Evolutionary conservation across 108 stramenopile species (phyloP).

Genomic region (Discostella pseudostelligera): DNA sequence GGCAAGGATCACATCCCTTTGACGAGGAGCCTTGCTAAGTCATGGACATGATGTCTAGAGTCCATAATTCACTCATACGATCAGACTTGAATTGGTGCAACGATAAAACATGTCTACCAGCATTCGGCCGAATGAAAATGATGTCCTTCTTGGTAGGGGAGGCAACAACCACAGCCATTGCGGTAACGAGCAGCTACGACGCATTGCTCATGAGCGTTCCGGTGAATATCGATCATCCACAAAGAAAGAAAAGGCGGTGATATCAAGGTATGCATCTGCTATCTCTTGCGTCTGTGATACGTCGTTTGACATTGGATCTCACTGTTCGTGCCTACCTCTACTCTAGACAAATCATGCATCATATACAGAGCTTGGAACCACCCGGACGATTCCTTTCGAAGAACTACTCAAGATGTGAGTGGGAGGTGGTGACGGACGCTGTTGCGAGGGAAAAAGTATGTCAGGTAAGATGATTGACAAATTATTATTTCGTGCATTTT

Average conservation of each 20-base stretch:
- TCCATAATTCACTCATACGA: neutral
- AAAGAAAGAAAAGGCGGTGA: conserved; percentile 43
- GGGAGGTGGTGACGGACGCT: conserved; percentile 65
- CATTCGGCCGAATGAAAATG: conserved; percentile 19
- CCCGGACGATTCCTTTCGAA: conserved; percentile 58
- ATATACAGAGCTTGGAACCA: conserved; percentile 27
- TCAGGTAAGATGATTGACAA: conserved; percentile 38
- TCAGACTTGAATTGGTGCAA: neutral
- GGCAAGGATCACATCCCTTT: no score
- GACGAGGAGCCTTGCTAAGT: neutral
- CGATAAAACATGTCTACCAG: neutral
- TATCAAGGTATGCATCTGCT: conserved; percentile 20
- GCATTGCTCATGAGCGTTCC: conserved; percentile 44
- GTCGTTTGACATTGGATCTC: neutral
- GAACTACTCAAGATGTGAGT: conserved; percentile 37
- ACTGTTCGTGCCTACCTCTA: neutral
- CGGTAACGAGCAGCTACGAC: conserved; percentile 68
- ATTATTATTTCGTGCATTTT: neutral
- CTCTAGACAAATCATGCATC: conserved; percentile 16
- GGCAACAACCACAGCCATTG: conserved; percentile 57
- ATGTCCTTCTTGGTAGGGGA: conserved; percentile 30
- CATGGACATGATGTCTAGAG: neutral
- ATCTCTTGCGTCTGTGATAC: neutral
- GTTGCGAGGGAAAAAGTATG: conserved; percentile 75
- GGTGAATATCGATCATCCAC: conserved; percentile 30